Evolutionary conservation across 129 eudicot species (phyloP), one percentile per base, ranked within the genome.

Genomic region (Flaveria ramosissima): DNA sequence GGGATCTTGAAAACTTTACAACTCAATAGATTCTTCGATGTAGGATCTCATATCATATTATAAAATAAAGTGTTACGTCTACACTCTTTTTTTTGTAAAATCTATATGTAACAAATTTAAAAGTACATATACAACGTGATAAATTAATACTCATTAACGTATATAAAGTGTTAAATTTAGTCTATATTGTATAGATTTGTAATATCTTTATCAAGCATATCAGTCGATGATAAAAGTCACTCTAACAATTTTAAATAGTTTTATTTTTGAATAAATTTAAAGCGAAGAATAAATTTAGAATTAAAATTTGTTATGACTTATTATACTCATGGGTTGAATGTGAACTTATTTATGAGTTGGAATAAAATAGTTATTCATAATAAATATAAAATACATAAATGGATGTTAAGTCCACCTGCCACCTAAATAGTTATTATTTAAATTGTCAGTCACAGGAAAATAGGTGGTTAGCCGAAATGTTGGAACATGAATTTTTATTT

Each of bases 381-480:
- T 53, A 42, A 17, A 68, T 16, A 55, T 21, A 3, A 71, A 70
- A 70, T 61, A 7, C 46, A 39, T 20, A 15, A 53, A 74, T 80
- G 70, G 15, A 56, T 57, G 68, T 12, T 41, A 66, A 32, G 71
- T 80, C 80, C 80, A 67, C 45, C 71, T 68, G 84, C 80, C 76
- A 80, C 76, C 80, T 68, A 80, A 13, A 68, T 67, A 56, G 56
- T 80, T 80, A 67, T 80, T 80, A 67, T 66, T 67, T 41, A 23
- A 72, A 39, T 32, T 52, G 66, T 24, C 5, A 27, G 45, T 52
- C 55, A 66, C 73, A 65, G 71, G 26, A 73, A 80, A 68, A 32
- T 13, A 57, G 50, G 52, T 68, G 0, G 76, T 53, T 56, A 74
- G 84, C 84, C 84, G 84, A 56, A 74, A 80, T 68, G 26, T 80